Conservation (phyloP, 306 rosid genomes). For the Ammopiptanthus mongolicus region DNA sequence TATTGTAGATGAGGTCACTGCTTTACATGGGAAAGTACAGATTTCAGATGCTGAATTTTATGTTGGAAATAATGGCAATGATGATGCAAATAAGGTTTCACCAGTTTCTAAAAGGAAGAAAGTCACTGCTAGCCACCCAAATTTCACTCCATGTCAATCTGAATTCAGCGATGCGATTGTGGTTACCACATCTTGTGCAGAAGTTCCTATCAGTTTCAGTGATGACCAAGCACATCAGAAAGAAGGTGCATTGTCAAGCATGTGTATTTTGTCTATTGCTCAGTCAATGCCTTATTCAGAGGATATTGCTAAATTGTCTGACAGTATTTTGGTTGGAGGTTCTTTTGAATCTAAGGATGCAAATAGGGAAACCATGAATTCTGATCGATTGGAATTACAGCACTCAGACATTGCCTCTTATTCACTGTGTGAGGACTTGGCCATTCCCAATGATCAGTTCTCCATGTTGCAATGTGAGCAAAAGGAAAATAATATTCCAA, state of each 20-base stretch:
- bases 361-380: slow-evolving; percentile 23
- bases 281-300: slow-evolving; percentile 33
- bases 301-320: slow-evolving; percentile 28
- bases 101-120: slow-evolving; percentile 39
- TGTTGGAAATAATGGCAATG: slow-evolving; percentile 22
- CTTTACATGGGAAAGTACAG: slow-evolving; percentile 26
- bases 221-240: slow-evolving; percentile 34
- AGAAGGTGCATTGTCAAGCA: slow-evolving; percentile 28
- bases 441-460: slow-evolving; percentile 28
- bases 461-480: slow-evolving; percentile 29
- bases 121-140: slow-evolving; percentile 20
- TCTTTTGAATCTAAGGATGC: slow-evolving; percentile 32
- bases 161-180: slow-evolving; percentile 34
- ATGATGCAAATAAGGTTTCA: slow-evolving; percentile 25
- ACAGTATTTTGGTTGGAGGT: slow-evolving; percentile 27
- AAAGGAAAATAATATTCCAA: slow-evolving; percentile 30
- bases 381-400: slow-evolving; percentile 33
- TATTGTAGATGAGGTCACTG: slow-evolving; percentile 19
- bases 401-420: slow-evolving; percentile 24
- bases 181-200: slow-evolving; percentile 31
- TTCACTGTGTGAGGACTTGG: slow-evolving; percentile 27
- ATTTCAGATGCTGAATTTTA: slow-evolving; percentile 30
- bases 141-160: slow-evolving; percentile 17
- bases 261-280: slow-evolving; percentile 15
- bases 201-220: slow-evolving; percentile 30